phyloP scores from a whole-genome alignment of 192 early-diverging fungal genomes.

The Coemansia asiatica region DNA sequence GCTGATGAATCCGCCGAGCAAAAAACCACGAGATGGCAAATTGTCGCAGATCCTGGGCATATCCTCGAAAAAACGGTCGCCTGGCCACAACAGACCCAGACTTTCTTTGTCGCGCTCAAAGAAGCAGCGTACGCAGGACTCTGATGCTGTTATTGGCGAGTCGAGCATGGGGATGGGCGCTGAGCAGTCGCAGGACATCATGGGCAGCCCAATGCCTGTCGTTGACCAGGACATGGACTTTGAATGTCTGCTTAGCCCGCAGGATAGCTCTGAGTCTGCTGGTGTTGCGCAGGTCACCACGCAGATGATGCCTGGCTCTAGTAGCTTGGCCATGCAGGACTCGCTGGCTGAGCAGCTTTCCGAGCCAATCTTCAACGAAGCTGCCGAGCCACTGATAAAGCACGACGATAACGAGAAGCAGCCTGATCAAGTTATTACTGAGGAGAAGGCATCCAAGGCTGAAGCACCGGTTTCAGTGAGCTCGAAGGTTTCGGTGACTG shows the following conservation, averaged over 20 bases:
- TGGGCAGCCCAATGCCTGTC: background rate
- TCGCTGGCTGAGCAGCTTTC: too few relatives aligned
- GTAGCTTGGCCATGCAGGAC: too few relatives aligned
- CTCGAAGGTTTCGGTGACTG: background rate
- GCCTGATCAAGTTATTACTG: too few relatives aligned
- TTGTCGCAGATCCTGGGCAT: slow-evolving; percentile 19
- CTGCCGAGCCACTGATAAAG: too few relatives aligned
- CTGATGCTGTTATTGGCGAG: background rate
- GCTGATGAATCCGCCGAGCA: background rate
- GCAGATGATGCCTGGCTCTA: too few relatives aligned
- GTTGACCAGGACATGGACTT: slow-evolving; percentile 8
- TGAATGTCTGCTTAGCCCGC: slow-evolving; percentile 39
- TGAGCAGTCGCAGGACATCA: background rate
- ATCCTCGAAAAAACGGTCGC: slow-evolving; percentile 5
- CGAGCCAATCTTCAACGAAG: too few relatives aligned
- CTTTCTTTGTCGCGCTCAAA: slow-evolving; percentile 6
- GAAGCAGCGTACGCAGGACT: slow-evolving; percentile 1
- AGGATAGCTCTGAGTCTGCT: slow-evolving; percentile 2
- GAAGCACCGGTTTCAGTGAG: background rate
- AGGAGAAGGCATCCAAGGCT: too few relatives aligned
- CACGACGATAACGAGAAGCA: background rate
- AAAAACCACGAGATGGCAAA: background rate
- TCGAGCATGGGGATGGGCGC: background rate
- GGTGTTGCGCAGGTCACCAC: background rate
- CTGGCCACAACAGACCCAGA: background rate